Conservation (phyloP, 2,329 filamentous ascomycete genomes). For the Phyllosticta paracitricarpa region DNA sequence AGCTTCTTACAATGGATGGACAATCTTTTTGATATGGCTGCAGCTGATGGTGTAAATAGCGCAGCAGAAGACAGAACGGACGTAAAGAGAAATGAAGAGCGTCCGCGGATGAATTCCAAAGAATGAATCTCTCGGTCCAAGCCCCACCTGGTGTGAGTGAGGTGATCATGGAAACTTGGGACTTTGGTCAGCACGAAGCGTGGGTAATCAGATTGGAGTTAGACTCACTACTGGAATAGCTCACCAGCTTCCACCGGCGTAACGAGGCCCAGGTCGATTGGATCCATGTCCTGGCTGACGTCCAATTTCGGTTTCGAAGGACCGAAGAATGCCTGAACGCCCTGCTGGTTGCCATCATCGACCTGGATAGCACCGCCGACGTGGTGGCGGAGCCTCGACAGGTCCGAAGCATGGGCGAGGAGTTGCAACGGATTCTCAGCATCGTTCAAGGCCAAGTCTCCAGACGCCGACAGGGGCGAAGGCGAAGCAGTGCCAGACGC, state of each 20-base stretch:
- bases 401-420: constrained; percentile 61
- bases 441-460: constrained; percentile 52
- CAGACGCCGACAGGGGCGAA: neutral
- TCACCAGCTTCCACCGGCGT: constrained; percentile 54
- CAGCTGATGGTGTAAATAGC: constrained; percentile 54
- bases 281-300: constrained; percentile 54
- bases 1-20: constrained; percentile 54
- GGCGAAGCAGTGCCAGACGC: constrained; percentile 12
- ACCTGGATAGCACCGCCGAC: neutral
- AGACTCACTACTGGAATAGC: constrained; percentile 53
- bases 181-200: neutral
- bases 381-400: constrained; percentile 20
- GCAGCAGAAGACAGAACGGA: constrained; percentile 60
- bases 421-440: constrained; percentile 67
- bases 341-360: neutral
- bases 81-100: constrained; percentile 62
- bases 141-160: constrained; percentile 66
- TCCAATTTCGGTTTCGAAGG: constrained; percentile 55
- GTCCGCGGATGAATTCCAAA: constrained; percentile 52
- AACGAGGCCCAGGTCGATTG: constrained; percentile 59
- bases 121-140: constrained; percentile 60
- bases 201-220: too few species aligned
- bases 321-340: constrained; percentile 49
- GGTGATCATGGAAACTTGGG: constrained; percentile 54
- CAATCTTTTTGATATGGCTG: constrained; percentile 55